Evolutionary conservation across 2,329 filamentous ascomycete species (phyloP), one percentile per base, ranked within the genome.

Genomic region (Biscogniauxia sp.): DNA sequence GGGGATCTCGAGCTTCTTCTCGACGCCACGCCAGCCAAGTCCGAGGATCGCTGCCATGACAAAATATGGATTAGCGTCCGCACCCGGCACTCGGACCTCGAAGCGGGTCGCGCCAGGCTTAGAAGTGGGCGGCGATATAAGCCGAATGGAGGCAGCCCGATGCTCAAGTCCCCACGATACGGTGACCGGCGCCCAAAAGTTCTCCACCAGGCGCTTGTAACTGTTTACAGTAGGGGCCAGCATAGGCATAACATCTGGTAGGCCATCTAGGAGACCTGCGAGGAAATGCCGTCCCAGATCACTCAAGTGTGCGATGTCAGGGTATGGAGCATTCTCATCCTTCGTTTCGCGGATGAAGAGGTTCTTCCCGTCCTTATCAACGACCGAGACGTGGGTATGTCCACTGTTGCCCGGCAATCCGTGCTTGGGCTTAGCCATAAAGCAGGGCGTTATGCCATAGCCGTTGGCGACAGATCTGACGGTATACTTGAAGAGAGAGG

Each of bases 151-250:
- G 0, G 95, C 94, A 5, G 93, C 93, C 63, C 95, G 91, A 75
- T 99, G 94, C 77, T 98, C 95, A 5, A 97, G 79, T 0, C 95
- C 95, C 95, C 95, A 99, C 0, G 92, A 97, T 0, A 98, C 95
- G 0, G 94, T 97, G 5, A 99, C 95, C 0, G 95, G 95, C 0
- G 95, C 95, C 95, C 95, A 99, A 78, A 97, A 98, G 78, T 98
- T 98, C 80, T 99, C 95, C 2, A 99, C 95, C 0, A 99, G 84
- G 3, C 95, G 89, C 79, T 99, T 99, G 82, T 99, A 99, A 63
- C 92, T 96, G 82, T 99, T 99, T 72, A 99, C 86, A 0, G 92
- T 99, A 0, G 95, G 95, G 0, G 94, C 95, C 13, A 99, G 82
- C 61, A 98, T 82, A 0, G 95, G 95, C 95, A 99, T 99, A 67